Conservation (phyloP, 768 basidiomycete species). For the Phylloporus arenicola region DNA sequence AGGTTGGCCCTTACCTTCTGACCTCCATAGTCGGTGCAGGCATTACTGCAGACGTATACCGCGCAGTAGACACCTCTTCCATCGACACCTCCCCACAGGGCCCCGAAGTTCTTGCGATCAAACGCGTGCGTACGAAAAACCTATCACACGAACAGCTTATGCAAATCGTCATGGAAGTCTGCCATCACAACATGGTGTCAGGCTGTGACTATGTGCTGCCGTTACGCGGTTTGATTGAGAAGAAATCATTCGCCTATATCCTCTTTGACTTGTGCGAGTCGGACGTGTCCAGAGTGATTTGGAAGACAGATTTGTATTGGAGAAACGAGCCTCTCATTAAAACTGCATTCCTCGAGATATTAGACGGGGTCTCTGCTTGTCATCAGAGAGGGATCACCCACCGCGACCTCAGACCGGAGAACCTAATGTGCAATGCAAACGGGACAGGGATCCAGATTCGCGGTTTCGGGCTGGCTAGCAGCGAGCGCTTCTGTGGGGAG, state of each 20-base stretch:
- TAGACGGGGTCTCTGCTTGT: constrained; percentile 71
- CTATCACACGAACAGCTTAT: constrained; percentile 42
- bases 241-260: constrained; percentile 60
- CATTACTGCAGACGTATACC: constrained; percentile 73
- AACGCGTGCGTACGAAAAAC: constrained; percentile 56
- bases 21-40: constrained; percentile 62
- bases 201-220: constrained; percentile 59
- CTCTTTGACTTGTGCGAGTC: constrained; percentile 55
- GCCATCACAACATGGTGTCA: constrained; percentile 44
- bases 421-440: constrained; percentile 54
- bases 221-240: constrained; percentile 55
- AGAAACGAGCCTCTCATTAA: constrained; percentile 58
- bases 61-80: constrained; percentile 50
- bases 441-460: constrained; percentile 54
- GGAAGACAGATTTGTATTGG: constrained; percentile 48
- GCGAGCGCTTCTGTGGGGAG: constrained; percentile 36
- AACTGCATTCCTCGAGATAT: constrained; percentile 62
- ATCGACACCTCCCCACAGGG: constrained; percentile 29
- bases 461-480: constrained; percentile 70
- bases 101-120: constrained; percentile 46
- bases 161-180: constrained; percentile 64
- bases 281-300: constrained; percentile 55
- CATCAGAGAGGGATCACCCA: constrained; percentile 68
- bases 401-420: constrained; percentile 82
- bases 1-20: constrained; percentile 58